These are phyloP conservation scores for Irineochytrium annulatum DNA, from an alignment of 192 early-diverging fungal species.

Conservation along the genomic window DNA sequence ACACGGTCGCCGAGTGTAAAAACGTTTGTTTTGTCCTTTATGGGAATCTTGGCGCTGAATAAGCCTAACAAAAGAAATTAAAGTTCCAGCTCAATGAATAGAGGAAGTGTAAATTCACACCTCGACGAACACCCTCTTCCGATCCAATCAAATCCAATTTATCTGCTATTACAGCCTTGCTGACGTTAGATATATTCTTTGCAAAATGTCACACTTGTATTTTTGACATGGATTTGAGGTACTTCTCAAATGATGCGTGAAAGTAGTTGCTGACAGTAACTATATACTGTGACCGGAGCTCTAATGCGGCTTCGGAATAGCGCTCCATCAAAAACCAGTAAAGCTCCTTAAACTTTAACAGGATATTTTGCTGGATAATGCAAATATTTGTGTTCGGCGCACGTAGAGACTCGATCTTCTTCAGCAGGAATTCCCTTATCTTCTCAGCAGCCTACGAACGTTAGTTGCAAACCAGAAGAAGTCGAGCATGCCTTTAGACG, in stretches of 20 bases:
- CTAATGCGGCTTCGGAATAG: slow-evolving; percentile 79
- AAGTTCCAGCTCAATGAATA: slow-evolving; percentile 24
- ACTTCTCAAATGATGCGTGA: slow-evolving; percentile 84
- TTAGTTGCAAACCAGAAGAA: background rate
- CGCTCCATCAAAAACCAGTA: slow-evolving; percentile 87
- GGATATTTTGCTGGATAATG: slow-evolving; percentile 85
- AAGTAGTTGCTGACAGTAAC: slow-evolving; percentile 83
- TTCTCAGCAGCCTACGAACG: slow-evolving; percentile 65
- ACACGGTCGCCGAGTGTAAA: slow-evolving; percentile 84
- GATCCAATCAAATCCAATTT: slow-evolving; percentile 78
- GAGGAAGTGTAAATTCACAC: background rate
- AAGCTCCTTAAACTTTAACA: slow-evolving; percentile 88
- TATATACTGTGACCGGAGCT: slow-evolving; percentile 84
- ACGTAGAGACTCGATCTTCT: slow-evolving; percentile 80
- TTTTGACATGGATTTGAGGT: slow-evolving; percentile 68
- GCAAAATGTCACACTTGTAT: slow-evolving; percentile 60
- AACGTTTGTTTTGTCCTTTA: slow-evolving; percentile 79
- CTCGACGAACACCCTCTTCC: slow-evolving; percentile 56
- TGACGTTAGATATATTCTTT: background rate
- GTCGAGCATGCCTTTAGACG: slow-evolving; percentile 58
- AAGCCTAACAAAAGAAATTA: slow-evolving; percentile 52
- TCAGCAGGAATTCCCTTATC: slow-evolving; percentile 82
- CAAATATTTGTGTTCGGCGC: slow-evolving; percentile 90
- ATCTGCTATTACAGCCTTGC: slow-evolving; percentile 67
- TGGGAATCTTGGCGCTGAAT: slow-evolving; percentile 54